Conservation (phyloP, 768 basidiomycete species). For the Mycena alexandri region DNA sequence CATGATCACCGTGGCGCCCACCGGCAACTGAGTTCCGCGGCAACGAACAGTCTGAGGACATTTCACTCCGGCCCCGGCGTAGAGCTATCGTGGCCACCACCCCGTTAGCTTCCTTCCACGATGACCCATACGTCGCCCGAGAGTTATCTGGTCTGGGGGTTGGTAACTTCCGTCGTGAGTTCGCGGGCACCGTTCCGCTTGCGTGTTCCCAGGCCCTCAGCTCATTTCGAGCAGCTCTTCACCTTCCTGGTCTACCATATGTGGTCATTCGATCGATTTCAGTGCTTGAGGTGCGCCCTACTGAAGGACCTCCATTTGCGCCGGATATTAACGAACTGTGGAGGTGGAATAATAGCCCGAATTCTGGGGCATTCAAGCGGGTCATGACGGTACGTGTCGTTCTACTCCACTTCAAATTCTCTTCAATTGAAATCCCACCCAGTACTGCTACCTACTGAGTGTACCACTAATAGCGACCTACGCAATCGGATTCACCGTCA, state of each 20-base stretch:
- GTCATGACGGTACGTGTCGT: constrained; percentile 81
- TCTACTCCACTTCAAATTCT: neutral
- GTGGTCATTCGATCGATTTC: constrained; percentile 86
- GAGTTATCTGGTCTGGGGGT: neutral
- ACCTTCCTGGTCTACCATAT: constrained; percentile 77
- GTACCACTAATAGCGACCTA: constrained; percentile 74
- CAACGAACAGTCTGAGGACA: too few species aligned
- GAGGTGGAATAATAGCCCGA: constrained; percentile 77
- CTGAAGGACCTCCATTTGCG: neutral
- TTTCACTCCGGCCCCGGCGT: too few species aligned
- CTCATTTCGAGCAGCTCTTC: constrained; percentile 59
- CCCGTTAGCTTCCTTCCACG: too few species aligned
- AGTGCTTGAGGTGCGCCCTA: constrained; percentile 69
- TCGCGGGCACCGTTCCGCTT: too few species aligned
- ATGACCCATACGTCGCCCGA: too few species aligned
- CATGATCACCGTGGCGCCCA: too few species aligned
- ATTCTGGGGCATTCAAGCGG: constrained; percentile 84
- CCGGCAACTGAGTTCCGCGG: too few species aligned
- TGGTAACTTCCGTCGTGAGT: neutral
- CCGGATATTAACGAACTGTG: constrained; percentile 37
- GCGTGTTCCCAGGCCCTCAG: neutral
- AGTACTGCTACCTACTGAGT: constrained; percentile 81
- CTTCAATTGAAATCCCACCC: neutral
- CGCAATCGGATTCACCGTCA: constrained; percentile 71
- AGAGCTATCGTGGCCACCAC: too few species aligned